A percentile compares a stretch with the other conserved stretches of the same genome.
These are phyloP conservation scores for Botrytis elliptica DNA, from an alignment of 2,329 filamentous ascomycete species.

Conservation along the genomic window DNA sequence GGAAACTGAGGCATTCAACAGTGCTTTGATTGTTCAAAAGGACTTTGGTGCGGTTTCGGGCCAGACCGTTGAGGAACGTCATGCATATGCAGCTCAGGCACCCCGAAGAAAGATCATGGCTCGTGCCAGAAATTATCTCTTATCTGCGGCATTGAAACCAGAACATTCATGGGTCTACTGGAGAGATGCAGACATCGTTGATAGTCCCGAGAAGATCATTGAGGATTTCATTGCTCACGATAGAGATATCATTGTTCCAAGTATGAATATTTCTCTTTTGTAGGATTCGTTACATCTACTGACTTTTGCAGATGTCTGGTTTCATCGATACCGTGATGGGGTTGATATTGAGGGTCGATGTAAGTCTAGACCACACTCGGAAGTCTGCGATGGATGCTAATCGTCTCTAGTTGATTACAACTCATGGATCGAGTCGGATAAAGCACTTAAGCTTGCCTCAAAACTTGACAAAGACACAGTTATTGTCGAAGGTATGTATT, in stretches of 20 bases:
- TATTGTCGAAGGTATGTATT: slow-evolving; percentile 72
- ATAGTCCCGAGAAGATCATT: slow-evolving; percentile 81
- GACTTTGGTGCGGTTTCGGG: slow-evolving; percentile 66
- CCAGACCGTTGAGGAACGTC: slow-evolving; percentile 78
- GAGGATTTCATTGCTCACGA: slow-evolving; percentile 96
- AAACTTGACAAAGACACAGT: slow-evolving; percentile 76
- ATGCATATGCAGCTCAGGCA: slow-evolving; percentile 83
- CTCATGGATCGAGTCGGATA: slow-evolving; percentile 93
- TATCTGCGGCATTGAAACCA: slow-evolving; percentile 79
- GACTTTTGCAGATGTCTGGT: slow-evolving; percentile 78
- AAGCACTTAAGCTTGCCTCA: slow-evolving; percentile 71
- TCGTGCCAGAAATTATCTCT: slow-evolving; percentile 85
- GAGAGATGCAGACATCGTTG: slow-evolving; percentile 94
- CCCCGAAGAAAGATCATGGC: slow-evolving; percentile 89
- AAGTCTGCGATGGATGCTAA: slow-evolving; percentile 24
- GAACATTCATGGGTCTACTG: slow-evolving; percentile 99
- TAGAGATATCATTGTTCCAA: slow-evolving; percentile 88
- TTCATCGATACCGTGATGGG: slow-evolving; percentile 74
- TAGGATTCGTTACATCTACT: slow-evolving; percentile 28
- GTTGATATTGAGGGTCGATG: slow-evolving; percentile 95
- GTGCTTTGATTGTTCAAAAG: slow-evolving; percentile 83
- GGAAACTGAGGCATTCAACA: slow-evolving; percentile 74
- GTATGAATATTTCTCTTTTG: slow-evolving; percentile 54
- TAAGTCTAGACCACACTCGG: slow-evolving; percentile 49
- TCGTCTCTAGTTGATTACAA: slow-evolving; percentile 84